Evolutionary conservation across 2,329 filamentous ascomycete species (phyloP).

Genomic region (Coniochaeta ligniaria): DNA sequence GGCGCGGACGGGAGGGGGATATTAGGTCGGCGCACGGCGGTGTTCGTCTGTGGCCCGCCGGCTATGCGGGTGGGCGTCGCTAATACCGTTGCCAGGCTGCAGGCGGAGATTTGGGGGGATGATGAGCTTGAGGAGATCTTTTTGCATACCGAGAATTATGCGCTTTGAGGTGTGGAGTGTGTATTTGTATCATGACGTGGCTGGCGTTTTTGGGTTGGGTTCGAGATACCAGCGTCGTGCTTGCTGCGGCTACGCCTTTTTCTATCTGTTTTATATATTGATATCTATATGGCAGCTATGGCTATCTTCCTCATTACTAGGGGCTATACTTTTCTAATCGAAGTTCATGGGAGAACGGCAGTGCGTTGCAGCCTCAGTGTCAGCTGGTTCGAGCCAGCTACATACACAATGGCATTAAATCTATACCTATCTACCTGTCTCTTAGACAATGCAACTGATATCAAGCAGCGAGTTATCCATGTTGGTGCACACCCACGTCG

Average conservation of each 20-base stretch:
- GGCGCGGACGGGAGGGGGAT: constrained; percentile 58
- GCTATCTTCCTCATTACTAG: background rate
- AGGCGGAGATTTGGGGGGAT: constrained; percentile 76
- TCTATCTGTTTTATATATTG: background rate
- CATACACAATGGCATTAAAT: too few species aligned
- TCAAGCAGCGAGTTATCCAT: constrained; percentile 13
- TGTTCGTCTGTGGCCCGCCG: constrained; percentile 88
- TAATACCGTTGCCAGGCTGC: constrained; percentile 75
- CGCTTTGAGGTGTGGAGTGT: constrained; percentile 48
- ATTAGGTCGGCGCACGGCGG: constrained; percentile 74
- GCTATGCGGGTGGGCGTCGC: constrained; percentile 83
- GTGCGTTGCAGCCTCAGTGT: too few species aligned
- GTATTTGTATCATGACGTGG: background rate
- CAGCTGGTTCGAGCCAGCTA: too few species aligned
- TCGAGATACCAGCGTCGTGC: constrained; percentile 4
- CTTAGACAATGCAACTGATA: constrained; percentile 2
- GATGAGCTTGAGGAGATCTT: constrained; percentile 82
- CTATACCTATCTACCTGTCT: too few species aligned
- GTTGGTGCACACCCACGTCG: constrained; percentile 36
- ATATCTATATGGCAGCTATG: background rate
- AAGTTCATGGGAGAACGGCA: background rate
- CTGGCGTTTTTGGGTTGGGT: background rate
- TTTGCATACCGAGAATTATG: constrained; percentile 92
- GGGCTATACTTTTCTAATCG: background rate
- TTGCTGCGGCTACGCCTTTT: background rate